Percentiles rank a stretch among this genome's conserved stretches.
phyloP scores from a whole-genome alignment of 2,329 filamentous ascomycete genomes.

The Volutella citrinella region DNA sequence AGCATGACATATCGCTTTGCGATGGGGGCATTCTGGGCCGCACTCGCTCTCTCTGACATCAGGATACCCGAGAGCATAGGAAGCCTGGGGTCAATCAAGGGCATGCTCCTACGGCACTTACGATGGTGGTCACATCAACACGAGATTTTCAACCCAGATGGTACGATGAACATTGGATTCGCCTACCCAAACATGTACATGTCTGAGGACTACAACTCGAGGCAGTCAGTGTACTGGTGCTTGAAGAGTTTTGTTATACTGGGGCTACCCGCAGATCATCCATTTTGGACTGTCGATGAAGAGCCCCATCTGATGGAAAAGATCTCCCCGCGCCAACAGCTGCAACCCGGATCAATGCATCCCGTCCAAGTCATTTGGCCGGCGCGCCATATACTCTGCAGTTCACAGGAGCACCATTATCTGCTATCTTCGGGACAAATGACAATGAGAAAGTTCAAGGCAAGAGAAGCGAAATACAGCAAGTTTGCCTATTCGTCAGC shows the following conservation, averaged over 20 bases:
- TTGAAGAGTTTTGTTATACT: constrained; percentile 46
- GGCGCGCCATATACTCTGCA: constrained; percentile 41
- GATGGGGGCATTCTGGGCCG: constrained; percentile 45
- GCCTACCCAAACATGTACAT: constrained; percentile 47
- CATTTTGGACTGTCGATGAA: constrained; percentile 11
- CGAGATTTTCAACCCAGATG: constrained; percentile 43
- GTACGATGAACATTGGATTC: constrained; percentile 44
- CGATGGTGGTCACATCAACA: constrained; percentile 43
- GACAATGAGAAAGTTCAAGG: constrained; percentile 11
- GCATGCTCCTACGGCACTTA: constrained; percentile 47
- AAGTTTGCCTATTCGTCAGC: constrained; percentile 44
- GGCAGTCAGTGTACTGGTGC: constrained; percentile 53
- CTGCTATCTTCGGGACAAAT: constrained; percentile 11
- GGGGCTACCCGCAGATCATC: constrained; percentile 27
- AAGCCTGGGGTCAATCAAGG: constrained; percentile 40
- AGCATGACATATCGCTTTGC: constrained; percentile 49
- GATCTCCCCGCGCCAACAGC: background rate
- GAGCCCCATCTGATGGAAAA: constrained; percentile 8
- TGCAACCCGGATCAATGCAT: background rate
- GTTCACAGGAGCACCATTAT: constrained; percentile 16
- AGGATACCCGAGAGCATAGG: constrained; percentile 31
- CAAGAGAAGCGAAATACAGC: constrained; percentile 35
- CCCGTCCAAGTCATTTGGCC: constrained; percentile 7
- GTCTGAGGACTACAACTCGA: constrained; percentile 53
- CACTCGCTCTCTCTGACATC: constrained; percentile 38